Conservation (phyloP, 441 rosid genomes). For the Erodium trifolium region DNA sequence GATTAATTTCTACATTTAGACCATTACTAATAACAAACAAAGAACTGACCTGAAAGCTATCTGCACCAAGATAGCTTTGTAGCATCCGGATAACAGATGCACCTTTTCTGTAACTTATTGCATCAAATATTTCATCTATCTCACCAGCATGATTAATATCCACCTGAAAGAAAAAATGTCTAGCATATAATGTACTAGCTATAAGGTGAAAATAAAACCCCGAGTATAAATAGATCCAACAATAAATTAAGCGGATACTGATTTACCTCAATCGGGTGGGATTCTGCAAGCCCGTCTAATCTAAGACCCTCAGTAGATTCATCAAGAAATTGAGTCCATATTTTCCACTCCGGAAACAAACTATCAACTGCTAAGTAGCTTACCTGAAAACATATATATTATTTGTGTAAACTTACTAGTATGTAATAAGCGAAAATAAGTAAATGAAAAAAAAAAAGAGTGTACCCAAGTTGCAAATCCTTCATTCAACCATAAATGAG, state of each 20-base stretch:
- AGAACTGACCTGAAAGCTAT: slow-evolving; percentile 67
- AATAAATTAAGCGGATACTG: neutral
- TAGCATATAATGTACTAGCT: slow-evolving; percentile 7
- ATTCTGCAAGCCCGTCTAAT: slow-evolving; percentile 87
- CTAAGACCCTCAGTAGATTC: slow-evolving; percentile 76
- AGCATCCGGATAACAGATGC: slow-evolving; percentile 93
- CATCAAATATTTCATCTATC: slow-evolving; percentile 87
- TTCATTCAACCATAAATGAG: slow-evolving; percentile 92
- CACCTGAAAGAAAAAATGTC: slow-evolving; percentile 45
- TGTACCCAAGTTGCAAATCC: slow-evolving; percentile 98
- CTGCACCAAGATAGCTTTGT: slow-evolving; percentile 92
- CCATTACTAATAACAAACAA: neutral
- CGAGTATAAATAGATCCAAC: neutral
- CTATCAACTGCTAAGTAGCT: slow-evolving; percentile 87
- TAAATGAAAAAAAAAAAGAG: slow-evolving; percentile 9
- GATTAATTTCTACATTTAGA: neutral
- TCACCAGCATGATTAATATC: slow-evolving; percentile 83
- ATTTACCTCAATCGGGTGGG: slow-evolving; percentile 93
- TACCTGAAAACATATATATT: slow-evolving; percentile 45
- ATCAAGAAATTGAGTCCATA: slow-evolving; percentile 95
- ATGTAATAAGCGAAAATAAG: neutral
- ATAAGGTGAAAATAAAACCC: neutral
- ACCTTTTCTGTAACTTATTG: slow-evolving; percentile 87
- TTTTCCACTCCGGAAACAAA: slow-evolving; percentile 93
- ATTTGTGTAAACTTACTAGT: slow-evolving; percentile 8